Evolutionary conservation across 805 yeast species (phyloP), one percentile per base, ranked within the genome.

Genomic region (Cyberlindnera mississippiensis): DNA sequence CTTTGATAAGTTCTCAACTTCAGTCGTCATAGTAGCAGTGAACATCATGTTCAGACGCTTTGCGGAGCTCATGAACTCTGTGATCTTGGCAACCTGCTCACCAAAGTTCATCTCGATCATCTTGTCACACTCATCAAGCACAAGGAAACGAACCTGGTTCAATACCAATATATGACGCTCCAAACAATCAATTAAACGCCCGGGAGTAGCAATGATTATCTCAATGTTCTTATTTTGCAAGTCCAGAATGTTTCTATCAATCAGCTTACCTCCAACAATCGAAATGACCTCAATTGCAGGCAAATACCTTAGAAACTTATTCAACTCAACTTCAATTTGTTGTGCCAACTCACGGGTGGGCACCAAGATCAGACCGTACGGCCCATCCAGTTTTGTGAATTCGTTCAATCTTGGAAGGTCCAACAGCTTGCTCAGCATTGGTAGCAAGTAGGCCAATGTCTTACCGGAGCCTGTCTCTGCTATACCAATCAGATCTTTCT

Each of bases 381-480:
- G 85, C 0, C 96, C 88, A 48, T 83, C 82, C 9, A 51, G 48
- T 44, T 68, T 71, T 28, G 76, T 70, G 13, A 57, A 46, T n/a
- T 66, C 72, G 42, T 72, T 75, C 19, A 76, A 52, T 15, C 67
- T 57, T 1, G 79, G 77, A 32, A 66, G 61, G 55, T 61, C 73
- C 63, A 63, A 48, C 13, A 83, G 66, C 49, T 77, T 79, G 2
- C 78, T 59, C 9, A 85, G 56, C 38, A 87, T 62, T 0, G 99
- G 98, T 2, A 91, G 61, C 10, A 85, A 59, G 61, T 82, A 91
- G 2, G 95, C 83, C 11, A 90, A 67, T 0, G 99, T 91, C 59
- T 93, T 91, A 53, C 99, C 99, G 1, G 96, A 85, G 11, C 99
- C 99, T 0, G 99, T 91, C 51, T 89, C 89, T 0, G 98, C 97